Evolutionary conservation across 129 eudicot genomes (phyloP).

Genomic region (Lactuca saligna): DNA sequence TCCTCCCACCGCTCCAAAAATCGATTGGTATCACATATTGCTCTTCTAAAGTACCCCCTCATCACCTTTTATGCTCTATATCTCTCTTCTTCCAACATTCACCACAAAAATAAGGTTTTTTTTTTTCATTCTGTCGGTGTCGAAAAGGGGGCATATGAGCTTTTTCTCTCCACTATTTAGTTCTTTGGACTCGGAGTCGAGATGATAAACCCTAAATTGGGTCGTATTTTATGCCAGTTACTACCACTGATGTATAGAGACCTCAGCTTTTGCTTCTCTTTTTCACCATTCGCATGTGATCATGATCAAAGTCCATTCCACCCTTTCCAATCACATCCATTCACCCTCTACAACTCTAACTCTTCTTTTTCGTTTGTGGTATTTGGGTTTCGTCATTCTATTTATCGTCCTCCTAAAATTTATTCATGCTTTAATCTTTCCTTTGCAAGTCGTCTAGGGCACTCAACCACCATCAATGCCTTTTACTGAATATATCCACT

Average conservation of each 20-base stretch:
- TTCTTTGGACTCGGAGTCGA: too few species aligned
- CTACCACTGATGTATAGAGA: conserved; percentile 10
- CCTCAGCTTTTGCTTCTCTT: conserved; percentile 16
- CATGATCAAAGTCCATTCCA: conserved; percentile 9
- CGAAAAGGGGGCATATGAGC: too few species aligned
- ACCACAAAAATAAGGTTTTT: too few species aligned
- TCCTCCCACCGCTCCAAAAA: too few species aligned
- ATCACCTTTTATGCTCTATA: too few species aligned
- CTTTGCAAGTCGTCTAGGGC: neutral
- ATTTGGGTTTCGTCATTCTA: conserved; percentile 18
- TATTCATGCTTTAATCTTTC: conserved; percentile 23
- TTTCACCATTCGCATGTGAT: conserved; percentile 17
- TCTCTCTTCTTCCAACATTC: too few species aligned
- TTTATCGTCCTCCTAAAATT: neutral
- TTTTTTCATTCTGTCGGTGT: too few species aligned
- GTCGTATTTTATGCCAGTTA: conserved; percentile 14
- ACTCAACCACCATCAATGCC: conserved; percentile 19
- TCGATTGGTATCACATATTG: too few species aligned
- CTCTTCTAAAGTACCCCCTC: too few species aligned
- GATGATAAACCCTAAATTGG: conserved; percentile 16
- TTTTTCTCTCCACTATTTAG: too few species aligned
- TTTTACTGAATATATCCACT: conserved; percentile 4
- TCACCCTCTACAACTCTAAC: conserved; percentile 10
- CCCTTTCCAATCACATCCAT: conserved; percentile 17
- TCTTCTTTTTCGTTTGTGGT: neutral